These are phyloP conservation scores for Melanopsichium pennsylvanicum DNA, from an alignment of 1,284 basidiomycete species.

Conservation along the genomic window DNA sequence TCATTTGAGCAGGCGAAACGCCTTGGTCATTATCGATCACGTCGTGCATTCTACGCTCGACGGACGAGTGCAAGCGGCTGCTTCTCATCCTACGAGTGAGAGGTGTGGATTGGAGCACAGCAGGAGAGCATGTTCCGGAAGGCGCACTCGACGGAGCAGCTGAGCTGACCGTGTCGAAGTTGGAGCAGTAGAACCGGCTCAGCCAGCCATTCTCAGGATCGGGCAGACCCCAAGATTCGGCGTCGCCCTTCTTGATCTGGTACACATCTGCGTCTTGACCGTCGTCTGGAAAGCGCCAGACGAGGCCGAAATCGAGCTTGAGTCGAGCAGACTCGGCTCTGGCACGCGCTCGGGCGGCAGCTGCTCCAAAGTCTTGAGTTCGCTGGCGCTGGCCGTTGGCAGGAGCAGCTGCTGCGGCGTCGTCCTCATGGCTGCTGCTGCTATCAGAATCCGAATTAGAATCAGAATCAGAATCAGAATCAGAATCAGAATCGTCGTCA, in stretches of 20 bases:
- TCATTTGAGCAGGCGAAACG: slow-evolving; percentile 42
- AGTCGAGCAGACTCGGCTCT: slow-evolving; percentile 44
- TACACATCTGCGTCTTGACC: slow-evolving; percentile 49
- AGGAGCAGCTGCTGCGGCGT: background rate
- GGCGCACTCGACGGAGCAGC: slow-evolving; percentile 26
- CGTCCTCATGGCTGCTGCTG: slow-evolving; percentile 13
- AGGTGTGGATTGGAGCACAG: slow-evolving; percentile 40
- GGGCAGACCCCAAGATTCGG: slow-evolving; percentile 50
- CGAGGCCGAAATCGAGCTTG: slow-evolving; percentile 54
- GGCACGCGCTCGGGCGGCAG: slow-evolving; percentile 30
- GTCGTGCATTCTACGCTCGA: slow-evolving; percentile 42
- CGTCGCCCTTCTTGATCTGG: slow-evolving; percentile 37
- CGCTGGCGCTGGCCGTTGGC: slow-evolving; percentile 8
- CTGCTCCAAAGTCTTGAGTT: slow-evolving; percentile 25
- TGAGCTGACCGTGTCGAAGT: slow-evolving; percentile 44
- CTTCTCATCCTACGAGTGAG: slow-evolving; percentile 32
- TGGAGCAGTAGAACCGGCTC: slow-evolving; percentile 59
- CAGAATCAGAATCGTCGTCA: slow-evolving; percentile 10
- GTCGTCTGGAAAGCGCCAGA: slow-evolving; percentile 59
- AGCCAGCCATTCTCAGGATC: slow-evolving; percentile 60
- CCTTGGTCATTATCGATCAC: slow-evolving; percentile 32
- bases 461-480: slow-evolving; percentile 8
- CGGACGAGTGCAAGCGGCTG: slow-evolving; percentile 39
- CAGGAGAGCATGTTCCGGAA: slow-evolving; percentile 35
- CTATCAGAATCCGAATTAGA: too few species aligned